phyloP scores from a whole-genome alignment of 2,329 filamentous ascomycete species.

The Aspergillus costaricaensis region DNA sequence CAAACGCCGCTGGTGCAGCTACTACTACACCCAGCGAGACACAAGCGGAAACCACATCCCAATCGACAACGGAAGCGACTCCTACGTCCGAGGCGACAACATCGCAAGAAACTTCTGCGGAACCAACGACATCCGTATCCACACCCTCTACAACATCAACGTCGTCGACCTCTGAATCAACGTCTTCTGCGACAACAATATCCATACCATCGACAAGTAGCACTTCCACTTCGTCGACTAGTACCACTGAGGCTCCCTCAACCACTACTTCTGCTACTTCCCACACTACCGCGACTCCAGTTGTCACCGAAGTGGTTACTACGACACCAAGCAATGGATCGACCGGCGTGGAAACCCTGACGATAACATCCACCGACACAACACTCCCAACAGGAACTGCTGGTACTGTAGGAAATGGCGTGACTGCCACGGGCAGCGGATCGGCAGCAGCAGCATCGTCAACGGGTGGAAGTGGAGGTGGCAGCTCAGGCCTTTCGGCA shows the following conservation, averaged over 20 bases:
- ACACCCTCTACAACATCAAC: constrained; percentile 18
- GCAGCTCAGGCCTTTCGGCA: constrained; percentile 42
- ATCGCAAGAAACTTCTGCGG: constrained; percentile 18
- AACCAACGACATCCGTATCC: constrained; percentile 21
- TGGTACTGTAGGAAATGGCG: constrained; percentile 21
- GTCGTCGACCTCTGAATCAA: constrained; percentile 19
- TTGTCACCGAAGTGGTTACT: constrained; percentile 12
- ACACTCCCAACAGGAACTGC: constrained; percentile 15
- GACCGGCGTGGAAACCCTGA: constrained; percentile 15
- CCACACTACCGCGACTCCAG: constrained; percentile 6
- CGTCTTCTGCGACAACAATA: constrained; percentile 3
- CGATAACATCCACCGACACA: constrained; percentile 22
- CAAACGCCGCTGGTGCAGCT: constrained; percentile 10
- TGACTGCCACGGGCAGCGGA: constrained; percentile 30
- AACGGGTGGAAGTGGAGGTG: constrained; percentile 25
- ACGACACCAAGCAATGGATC: constrained; percentile 16
- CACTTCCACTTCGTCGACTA: constrained; percentile 18
- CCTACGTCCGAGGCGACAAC: constrained; percentile 22
- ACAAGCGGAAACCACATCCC: constrained; percentile 9
- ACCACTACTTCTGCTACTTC: constrained; percentile 17
- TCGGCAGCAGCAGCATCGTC: constrained; percentile 29
- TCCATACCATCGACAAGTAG: constrained; percentile 25
- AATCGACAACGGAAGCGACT: constrained; percentile 15
- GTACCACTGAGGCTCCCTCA: constrained; percentile 22
- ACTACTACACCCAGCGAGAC: constrained; percentile 12